Percentiles rank a stretch among this genome's conserved stretches.
These are phyloP conservation scores for Phytopythium delawarense DNA, from an alignment of 352 stramenopile species.

Conservation along the genomic window DNA sequence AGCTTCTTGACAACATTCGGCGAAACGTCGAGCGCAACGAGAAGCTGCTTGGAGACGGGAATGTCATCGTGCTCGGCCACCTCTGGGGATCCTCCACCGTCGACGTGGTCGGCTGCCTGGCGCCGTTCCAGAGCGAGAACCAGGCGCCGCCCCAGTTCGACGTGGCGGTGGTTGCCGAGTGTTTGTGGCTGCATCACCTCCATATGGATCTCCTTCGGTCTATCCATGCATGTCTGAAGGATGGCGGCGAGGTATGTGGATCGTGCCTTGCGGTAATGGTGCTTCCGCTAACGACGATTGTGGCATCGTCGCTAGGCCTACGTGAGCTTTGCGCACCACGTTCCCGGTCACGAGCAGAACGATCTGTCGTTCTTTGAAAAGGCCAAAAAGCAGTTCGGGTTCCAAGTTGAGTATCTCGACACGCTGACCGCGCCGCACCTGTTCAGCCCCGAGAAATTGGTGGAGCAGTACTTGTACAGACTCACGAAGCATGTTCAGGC, in stretches of 20 bases:
- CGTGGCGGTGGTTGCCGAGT: slow-evolving; percentile 45
- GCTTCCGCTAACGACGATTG: background rate
- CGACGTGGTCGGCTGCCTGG: slow-evolving; percentile 16
- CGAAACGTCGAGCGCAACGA: slow-evolving; percentile 38
- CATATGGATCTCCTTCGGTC: slow-evolving; percentile 40
- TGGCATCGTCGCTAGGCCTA: slow-evolving; percentile 16
- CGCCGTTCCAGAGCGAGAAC: background rate
- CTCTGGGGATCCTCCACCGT: slow-evolving; percentile 31
- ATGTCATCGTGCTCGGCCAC: slow-evolving; percentile 29
- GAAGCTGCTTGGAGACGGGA: slow-evolving; percentile 20
- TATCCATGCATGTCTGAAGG: slow-evolving; percentile 30
- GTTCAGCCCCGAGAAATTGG: slow-evolving; percentile 35
- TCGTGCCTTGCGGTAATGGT: background rate
- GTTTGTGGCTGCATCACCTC: slow-evolving; percentile 47
- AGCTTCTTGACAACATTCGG: slow-evolving; percentile 41
- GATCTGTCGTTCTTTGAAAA: slow-evolving; percentile 53
- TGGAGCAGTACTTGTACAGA: slow-evolving; percentile 43
- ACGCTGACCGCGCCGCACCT: slow-evolving; percentile 36
- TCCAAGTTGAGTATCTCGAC: slow-evolving; percentile 31
- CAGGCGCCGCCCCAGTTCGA: slow-evolving; percentile 19
- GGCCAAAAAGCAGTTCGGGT: slow-evolving; percentile 30
- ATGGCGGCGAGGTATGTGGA: slow-evolving; percentile 21
- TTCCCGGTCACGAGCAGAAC: slow-evolving; percentile 39
- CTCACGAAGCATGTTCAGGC: slow-evolving; percentile 20
- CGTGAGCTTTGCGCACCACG: slow-evolving; percentile 51